Evolutionary conservation across 257 asterid genomes (phyloP).

Genomic region (Solanum pinnatisectum): DNA sequence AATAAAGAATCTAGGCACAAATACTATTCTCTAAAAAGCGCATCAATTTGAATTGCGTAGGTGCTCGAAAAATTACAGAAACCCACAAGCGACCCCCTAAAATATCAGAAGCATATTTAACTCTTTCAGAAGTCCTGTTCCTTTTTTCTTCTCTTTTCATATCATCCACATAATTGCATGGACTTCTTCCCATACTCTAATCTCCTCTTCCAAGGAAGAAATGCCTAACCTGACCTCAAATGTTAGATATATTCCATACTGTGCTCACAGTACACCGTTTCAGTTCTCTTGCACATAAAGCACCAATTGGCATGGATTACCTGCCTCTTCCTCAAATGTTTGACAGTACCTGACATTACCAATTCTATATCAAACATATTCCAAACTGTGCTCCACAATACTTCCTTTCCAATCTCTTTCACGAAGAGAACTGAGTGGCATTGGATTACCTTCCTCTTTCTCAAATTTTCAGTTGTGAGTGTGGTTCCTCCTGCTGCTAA

Average conservation of each 20-base stretch:
- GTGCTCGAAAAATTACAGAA: not conserved
- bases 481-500: not conserved
- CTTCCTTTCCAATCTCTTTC: not conserved
- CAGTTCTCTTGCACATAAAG: not conserved
- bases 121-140: not conserved
- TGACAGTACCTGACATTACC: not conserved
- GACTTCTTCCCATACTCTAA: not conserved
- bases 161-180: not conserved
- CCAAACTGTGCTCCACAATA: not conserved
- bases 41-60: not conserved
- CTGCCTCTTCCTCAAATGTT: not conserved
- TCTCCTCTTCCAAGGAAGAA: not conserved
- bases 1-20: not conserved
- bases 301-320: not conserved
- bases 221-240: not conserved
- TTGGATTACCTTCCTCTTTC: not conserved
- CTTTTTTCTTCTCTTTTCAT: not conserved
- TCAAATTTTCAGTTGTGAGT: not conserved
- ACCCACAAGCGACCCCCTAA: not conserved
- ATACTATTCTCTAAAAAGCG: not conserved
- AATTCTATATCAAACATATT: not conserved
- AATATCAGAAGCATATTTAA: not conserved
- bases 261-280: not conserved
- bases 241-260: not conserved
- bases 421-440: not conserved